Base-by-base conservation (phyloP, 192 early-diverging fungal genomes). In the Jimgerdemannia flammicorona region DNA sequence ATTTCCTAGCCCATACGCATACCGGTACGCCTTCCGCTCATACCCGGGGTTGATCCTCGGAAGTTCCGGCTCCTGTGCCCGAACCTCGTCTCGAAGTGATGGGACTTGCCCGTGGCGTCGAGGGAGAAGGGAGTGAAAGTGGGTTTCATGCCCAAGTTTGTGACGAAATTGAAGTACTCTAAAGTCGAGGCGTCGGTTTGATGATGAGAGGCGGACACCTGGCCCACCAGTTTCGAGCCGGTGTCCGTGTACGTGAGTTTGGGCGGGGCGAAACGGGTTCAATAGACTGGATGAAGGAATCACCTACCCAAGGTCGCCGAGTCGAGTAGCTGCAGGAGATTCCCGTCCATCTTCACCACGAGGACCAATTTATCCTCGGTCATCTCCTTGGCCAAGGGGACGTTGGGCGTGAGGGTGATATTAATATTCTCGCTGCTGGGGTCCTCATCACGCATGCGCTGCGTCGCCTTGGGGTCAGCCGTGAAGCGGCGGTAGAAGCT, bases 111-210 rank as follows among this genome's bases (percentile, higher is more conserved):
- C 44, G 59, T 75, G 75, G 10, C 73, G 76, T 29, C 81, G 64
- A 43, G 77, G 59, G 3, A 72, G 40, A 42, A 74, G 77, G 43
- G 72, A 70, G 68, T 79, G 81, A 69, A 79, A 77, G 8, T 66
- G 66, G 7, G 72, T 73, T 44, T 73, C 4, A 75, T 75, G 43
- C 73, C 81, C 4, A 83, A 44, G 20, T 69, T 71, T 0, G 79
- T 78, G 66, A 77, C 79, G 20, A 83, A 83, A 40, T 83, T 83
- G 14, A 83, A 71, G 70, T 79, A 83, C 73, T 83, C 77, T 19
- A 74, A 67, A 3, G 72, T 63, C 42, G 69, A 72, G 69, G 78
- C 78, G 43, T 83, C 81, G 63, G 76, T 79, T 39, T 83, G 81
- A 40, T 79, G 78, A 70, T 83, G 81, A n/a, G 81, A 79, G 20